Conservation (phyloP, 2,329 filamentous ascomycete species). For the Alternaria angustiovoidea region DNA sequence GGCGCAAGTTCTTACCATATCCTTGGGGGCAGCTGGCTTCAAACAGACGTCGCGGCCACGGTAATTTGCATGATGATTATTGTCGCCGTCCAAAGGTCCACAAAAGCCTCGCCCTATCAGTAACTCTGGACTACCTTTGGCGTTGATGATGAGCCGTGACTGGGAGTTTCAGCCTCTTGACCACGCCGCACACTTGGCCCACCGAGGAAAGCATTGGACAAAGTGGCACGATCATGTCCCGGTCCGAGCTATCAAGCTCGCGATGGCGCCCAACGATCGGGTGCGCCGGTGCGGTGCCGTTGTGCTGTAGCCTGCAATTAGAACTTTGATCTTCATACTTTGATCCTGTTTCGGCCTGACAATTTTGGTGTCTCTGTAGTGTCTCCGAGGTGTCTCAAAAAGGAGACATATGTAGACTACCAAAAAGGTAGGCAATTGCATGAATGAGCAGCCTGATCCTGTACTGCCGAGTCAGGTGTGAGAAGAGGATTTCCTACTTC, state of each 20-base stretch:
- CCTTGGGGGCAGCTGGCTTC: conserved; percentile 12
- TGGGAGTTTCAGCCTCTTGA: conserved; percentile 41
- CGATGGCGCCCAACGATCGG: conserved; percentile 33
- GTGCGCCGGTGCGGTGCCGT: conserved; percentile 26
- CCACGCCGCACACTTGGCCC: conserved; percentile 29
- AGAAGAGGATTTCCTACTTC: conserved; percentile 14
- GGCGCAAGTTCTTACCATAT: conserved; percentile 7
- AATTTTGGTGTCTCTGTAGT: not conserved
- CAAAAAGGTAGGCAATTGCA: conserved; percentile 11
- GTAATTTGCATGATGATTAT: conserved; percentile 12
- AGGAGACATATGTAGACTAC: conserved; percentile 3
- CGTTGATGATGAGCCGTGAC: conserved; percentile 26
- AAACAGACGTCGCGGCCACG: conserved; percentile 14
- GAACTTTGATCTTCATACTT: conserved; percentile 4
- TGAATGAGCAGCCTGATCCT: conserved; percentile 13
- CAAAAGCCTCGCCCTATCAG: conserved; percentile 20
- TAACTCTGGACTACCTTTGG: conserved; percentile 20
- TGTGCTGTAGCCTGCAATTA: conserved; percentile 28
- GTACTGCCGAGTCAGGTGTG: conserved; percentile 4
- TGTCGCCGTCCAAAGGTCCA: not conserved
- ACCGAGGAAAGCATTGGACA: conserved; percentile 18
- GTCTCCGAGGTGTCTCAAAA: not conserved
- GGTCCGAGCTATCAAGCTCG: conserved; percentile 26
- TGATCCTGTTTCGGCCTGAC: not conserved
- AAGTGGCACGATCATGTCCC: conserved; percentile 33